These are phyloP conservation scores for Micractinium sp. DNA, from an alignment of 139 green algal genomes.

Conservation along the genomic window DNA sequence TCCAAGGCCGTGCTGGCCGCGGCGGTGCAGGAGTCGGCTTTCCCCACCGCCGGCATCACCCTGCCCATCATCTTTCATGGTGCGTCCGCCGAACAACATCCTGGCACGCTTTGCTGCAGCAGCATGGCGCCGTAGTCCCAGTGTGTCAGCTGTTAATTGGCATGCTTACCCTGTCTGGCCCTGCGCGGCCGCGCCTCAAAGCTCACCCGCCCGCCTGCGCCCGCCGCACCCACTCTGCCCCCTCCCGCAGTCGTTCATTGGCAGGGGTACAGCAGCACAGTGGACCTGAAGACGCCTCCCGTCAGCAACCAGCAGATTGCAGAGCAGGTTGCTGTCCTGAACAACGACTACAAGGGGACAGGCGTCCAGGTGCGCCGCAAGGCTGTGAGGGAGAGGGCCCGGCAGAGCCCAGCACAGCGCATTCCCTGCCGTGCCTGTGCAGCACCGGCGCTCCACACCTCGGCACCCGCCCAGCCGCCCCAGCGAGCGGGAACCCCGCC, in stretches of 20 bases:
- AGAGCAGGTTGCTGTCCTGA: slow-evolving; percentile 4
- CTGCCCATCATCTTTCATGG: background rate
- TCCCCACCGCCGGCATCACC: background rate
- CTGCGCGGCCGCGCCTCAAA: background rate
- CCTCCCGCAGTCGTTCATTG: background rate
- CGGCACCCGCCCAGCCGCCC: no score
- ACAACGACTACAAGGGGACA: background rate
- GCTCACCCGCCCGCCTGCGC: no score
- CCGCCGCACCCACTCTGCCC: background rate
- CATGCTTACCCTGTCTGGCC: background rate
- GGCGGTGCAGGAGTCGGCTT: background rate
- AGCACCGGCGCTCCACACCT: no score
- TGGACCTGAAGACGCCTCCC: background rate
- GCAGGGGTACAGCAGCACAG: background rate
- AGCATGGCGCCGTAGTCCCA: background rate
- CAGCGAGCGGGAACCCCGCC: no score
- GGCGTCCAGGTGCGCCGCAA: background rate
- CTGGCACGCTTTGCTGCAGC: background rate
- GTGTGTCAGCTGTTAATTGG: background rate
- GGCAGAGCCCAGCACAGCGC: no score
- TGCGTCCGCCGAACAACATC: background rate
- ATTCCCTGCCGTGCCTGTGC: no score
- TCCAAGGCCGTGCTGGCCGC: background rate
- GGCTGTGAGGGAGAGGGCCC: background rate
- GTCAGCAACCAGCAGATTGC: background rate